Conservation (phyloP, 2,329 filamentous ascomycete species). For the Hypoxylon sp. region DNA sequence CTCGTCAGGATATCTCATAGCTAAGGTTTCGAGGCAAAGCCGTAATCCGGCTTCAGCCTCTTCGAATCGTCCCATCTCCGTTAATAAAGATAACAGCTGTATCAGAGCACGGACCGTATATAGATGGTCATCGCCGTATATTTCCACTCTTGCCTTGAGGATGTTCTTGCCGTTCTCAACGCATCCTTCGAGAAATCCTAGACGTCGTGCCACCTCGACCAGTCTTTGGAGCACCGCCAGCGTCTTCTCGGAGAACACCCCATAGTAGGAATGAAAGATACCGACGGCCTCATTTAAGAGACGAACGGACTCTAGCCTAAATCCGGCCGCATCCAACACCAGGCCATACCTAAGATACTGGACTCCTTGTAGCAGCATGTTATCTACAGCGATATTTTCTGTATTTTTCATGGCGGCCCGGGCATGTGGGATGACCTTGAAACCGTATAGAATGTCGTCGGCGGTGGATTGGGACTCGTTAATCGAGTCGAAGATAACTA, state of each 20-base stretch:
- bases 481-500: constrained; percentile 28
- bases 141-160: not conserved
- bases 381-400: not conserved
- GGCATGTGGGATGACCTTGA: constrained; percentile 9
- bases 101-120: not conserved
- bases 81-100: no score
- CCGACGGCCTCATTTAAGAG: no score
- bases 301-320: no score
- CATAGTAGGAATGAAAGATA: not conserved
- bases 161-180: not conserved
- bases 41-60: no score
- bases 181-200: not conserved
- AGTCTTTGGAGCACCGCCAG: no score
- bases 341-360: constrained; percentile 3
- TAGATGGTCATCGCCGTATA: not conserved
- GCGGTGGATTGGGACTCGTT: not conserved
- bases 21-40: no score
- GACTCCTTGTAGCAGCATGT: not conserved
- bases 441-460: not conserved
- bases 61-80: no score
- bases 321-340: not conserved
- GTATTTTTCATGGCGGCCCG: constrained; percentile 4
- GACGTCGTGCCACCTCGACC: not conserved
- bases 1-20: not conserved
- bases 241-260: no score